A percentile compares a stretch with the other conserved stretches of the same genome.
Conservation (phyloP, 2,329 filamentous ascomycete genomes). For the Metarhizium rileyi region DNA sequence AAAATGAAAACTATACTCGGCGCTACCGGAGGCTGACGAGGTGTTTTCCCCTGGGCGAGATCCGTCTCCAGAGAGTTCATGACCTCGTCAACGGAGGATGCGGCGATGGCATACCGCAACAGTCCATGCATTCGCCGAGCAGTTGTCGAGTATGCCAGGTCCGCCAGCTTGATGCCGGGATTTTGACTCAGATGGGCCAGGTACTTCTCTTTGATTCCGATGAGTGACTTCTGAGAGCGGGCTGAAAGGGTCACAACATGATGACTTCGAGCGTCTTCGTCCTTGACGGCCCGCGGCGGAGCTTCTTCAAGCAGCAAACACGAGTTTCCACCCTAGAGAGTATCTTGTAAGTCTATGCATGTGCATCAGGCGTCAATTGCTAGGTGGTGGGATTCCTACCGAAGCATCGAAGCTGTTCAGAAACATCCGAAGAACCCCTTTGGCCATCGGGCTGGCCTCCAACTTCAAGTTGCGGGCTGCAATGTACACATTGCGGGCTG, state of each 20-base stretch:
- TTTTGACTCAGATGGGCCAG: not conserved
- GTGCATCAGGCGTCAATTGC: not conserved
- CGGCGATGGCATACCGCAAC: not conserved
- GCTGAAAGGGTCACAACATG: not conserved
- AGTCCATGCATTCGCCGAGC: not conserved
- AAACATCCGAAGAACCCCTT: slow-evolving; percentile 12
- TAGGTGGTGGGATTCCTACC: not conserved
- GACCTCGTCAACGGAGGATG: not conserved
- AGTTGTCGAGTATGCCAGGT: not conserved
- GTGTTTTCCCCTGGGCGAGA: not conserved
- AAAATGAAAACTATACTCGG: not conserved
- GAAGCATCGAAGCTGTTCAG: slow-evolving; percentile 27
- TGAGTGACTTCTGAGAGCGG: not conserved
- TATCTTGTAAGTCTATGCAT: not conserved
- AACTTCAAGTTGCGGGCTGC: slow-evolving; percentile 24
- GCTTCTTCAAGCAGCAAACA: slow-evolving; percentile 7
- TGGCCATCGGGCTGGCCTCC: not conserved
- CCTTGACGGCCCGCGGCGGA: not conserved
- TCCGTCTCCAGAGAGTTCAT: not conserved
- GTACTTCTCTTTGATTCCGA: not conserved
- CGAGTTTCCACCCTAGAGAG: slow-evolving; percentile 19
- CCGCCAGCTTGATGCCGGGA: not conserved
- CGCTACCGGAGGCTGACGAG: not conserved
- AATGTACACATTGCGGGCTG: slow-evolving; percentile 11
- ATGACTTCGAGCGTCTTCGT: not conserved